Evolutionary conservation across 2,329 filamentous ascomycete species (phyloP), one percentile per base, ranked within the genome.

Genomic region (Pseudogymnoascus sp.): DNA sequence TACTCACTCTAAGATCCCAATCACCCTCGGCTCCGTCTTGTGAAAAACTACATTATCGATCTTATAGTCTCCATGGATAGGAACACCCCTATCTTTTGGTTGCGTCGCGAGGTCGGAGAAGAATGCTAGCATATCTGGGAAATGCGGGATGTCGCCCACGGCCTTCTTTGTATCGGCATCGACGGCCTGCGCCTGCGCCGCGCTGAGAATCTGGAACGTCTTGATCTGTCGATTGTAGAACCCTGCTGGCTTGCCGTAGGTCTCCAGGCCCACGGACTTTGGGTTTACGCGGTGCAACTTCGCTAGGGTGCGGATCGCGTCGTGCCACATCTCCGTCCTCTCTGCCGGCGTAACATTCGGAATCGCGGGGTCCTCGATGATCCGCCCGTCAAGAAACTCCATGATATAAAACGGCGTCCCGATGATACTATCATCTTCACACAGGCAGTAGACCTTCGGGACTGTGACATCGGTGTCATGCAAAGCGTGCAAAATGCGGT

Each of bases 351-450:
- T 81, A 12, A 90, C 83, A 12, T 79, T 88, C 1, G 91, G 91
- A 72, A 96, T 86, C 43, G 87, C 79, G 49, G 91, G 88, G 75
- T 97, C 91, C 71, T 92, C 89, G 72, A 96, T 90, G 77, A 96
- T 95, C 71, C 93, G 86, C n/a, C 93, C 93, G 72, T 95, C 88
- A 65, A 97, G 82, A 74, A 93, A 97, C 74, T 90, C 87, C 93
- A 97, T 97, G 73, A 97, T 87, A 78, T 97, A 97, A 76, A 97
- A 97, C 7, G 91, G 84, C 6, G 91, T 96, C 65, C 91, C 93
- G 66, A 97, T 81, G 49, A 97, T 81, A 63, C 76, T 77, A 53
- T 82, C 79, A 76, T 96, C 92, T 75, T 95, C 88, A 77, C 93
- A 97, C 18, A 97, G 82, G 70, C 86, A 88, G 75, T 90, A 87